These are phyloP conservation scores for Elongisporangium prolatum DNA, from an alignment of 352 stramenopile species.

Conservation along the genomic window DNA sequence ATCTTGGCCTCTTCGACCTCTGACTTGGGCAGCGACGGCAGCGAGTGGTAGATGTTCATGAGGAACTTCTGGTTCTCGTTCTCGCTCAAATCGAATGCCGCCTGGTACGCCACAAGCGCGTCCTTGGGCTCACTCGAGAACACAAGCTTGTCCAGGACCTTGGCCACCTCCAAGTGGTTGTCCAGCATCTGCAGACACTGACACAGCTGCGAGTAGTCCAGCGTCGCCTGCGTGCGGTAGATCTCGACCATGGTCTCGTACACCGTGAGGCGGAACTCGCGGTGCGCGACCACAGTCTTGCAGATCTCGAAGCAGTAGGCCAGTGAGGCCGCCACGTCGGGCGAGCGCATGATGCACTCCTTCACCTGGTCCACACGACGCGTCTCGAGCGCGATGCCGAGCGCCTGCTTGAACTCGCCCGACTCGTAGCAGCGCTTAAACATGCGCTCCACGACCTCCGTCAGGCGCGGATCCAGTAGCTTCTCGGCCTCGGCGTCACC, in stretches of 20 bases:
- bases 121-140: slow-evolving; percentile 51
- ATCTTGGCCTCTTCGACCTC: slow-evolving; percentile 34
- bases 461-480: slow-evolving; percentile 88
- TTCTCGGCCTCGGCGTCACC: slow-evolving; percentile 70
- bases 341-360: slow-evolving; percentile 85
- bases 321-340: slow-evolving; percentile 71
- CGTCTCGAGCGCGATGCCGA: slow-evolving; percentile 97
- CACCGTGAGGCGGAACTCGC: slow-evolving; percentile 94
- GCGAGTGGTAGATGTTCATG: slow-evolving; percentile 82
- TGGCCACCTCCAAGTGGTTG: slow-evolving; percentile 76
- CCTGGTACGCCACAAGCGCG: slow-evolving; percentile 93
- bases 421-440: slow-evolving; percentile 96
- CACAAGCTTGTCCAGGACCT: slow-evolving; percentile 87
- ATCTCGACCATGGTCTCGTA: slow-evolving; percentile 89
- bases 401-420: slow-evolving; percentile 93
- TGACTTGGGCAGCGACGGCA: slow-evolving; percentile 58
- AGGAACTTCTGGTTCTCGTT: slow-evolving; percentile 98
- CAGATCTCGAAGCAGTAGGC: slow-evolving; percentile 93
- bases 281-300: slow-evolving; percentile 90
- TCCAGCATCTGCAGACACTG: slow-evolving; percentile 89
- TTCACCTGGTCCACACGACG: slow-evolving; percentile 90
- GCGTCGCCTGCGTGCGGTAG: slow-evolving; percentile 53
- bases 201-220: slow-evolving; percentile 73
- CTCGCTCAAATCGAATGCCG: slow-evolving; percentile 98
- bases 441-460: slow-evolving; percentile 95